phyloP scores from a whole-genome alignment of 108 stramenopile species.

The Cyclostephanos tholiformis region DNA sequence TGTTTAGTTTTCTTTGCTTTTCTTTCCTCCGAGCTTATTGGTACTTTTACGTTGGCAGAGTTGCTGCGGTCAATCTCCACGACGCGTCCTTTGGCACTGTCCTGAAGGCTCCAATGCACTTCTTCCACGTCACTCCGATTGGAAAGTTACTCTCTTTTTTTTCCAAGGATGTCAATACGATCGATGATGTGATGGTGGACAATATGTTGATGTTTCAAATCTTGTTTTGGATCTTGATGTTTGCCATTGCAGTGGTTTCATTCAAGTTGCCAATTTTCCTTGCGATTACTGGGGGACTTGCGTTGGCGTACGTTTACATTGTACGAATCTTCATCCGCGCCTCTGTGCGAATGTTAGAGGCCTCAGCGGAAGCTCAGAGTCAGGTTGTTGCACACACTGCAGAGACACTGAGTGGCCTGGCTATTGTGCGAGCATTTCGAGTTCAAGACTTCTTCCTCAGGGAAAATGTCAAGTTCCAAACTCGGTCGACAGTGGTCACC shows the following conservation, averaged over 20 bases:
- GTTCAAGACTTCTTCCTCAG: conserved; percentile 6
- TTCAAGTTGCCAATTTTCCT: conserved; percentile 3
- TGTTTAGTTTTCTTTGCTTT: conserved; percentile 3
- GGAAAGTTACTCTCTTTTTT: conserved; percentile 14
- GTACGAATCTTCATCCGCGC: conserved; percentile 7
- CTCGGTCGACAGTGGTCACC: conserved; percentile 1
- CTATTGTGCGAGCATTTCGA: conserved; percentile 2
- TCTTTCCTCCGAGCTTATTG: conserved; percentile 5
- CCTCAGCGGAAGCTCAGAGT: conserved; percentile 6
- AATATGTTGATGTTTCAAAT: conserved; percentile 9
- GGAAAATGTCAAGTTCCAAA: conserved; percentile 7
- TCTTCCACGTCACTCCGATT: conserved; percentile 21
- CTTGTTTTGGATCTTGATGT: conserved; percentile 4
- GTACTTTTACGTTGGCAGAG: conserved; percentile 7
- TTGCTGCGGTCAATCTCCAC: conserved; percentile 10
- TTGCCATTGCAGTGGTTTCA: conserved; percentile 6
- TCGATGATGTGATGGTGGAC: conserved; percentile 11
- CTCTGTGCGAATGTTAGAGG: conserved; percentile 8
- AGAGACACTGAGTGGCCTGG: conserved; percentile 8
- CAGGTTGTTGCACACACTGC: conserved; percentile 7
- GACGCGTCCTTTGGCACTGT: conserved; percentile 7
- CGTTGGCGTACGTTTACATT: conserved; percentile 1
- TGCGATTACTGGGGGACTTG: conserved; percentile 1
- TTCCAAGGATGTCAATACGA: conserved; percentile 20
- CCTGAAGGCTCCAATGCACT: conserved; percentile 21